Evolutionary conservation across 108 stramenopile species (phyloP), one percentile per base, ranked within the genome.

Genomic region (Cyclostephanos tholiformis): DNA sequence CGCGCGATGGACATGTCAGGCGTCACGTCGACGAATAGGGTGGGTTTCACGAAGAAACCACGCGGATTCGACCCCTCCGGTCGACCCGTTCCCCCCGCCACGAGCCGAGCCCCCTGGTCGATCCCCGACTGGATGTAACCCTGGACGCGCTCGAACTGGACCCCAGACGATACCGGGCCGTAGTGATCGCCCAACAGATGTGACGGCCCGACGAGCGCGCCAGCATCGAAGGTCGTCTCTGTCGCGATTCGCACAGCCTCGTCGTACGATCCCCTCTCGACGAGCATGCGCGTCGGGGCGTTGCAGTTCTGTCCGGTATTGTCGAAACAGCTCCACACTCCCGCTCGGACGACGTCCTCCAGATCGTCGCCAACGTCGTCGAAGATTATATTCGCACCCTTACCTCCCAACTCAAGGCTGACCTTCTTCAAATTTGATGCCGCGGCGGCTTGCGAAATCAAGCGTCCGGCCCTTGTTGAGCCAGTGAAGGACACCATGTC

Each of bases 221-320:
- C 41, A 6, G 62, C 36, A 6, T 36, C 6, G 36, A 4, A 25
- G 25, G 74, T 62, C 1, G 23, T 35, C 27, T 32, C 53, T 11
- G 69, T 66, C 17, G 71, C 36, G 48, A 55, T 74, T 39, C 71
- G 41, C 19, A 80, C 63, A 25, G 86, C 75, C 56, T 76, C 64
- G 63, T 87, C 89, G 41, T 84, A 55, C 20, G 89, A 76, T 11
- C 32, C 66, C 36, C 84, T 78, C 23, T 90, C 85, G 20, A 95
- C 88, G 62, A 82, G 84, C n/a, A 95, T 64, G 0, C 93, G 85
- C 22, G 85, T 74, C 23, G 75, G 53, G 39, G 90, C 89, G 48
- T 65, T 76, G 82, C 92, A 93, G 68, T 77, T 83, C 79, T 93
- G 92, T 23, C 92, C 92, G n/a, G 81, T 71, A 74, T 89, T 90